These are phyloP conservation scores for Reutealis trisperma DNA, from an alignment of 345 rosid species.

Conservation along the genomic window DNA sequence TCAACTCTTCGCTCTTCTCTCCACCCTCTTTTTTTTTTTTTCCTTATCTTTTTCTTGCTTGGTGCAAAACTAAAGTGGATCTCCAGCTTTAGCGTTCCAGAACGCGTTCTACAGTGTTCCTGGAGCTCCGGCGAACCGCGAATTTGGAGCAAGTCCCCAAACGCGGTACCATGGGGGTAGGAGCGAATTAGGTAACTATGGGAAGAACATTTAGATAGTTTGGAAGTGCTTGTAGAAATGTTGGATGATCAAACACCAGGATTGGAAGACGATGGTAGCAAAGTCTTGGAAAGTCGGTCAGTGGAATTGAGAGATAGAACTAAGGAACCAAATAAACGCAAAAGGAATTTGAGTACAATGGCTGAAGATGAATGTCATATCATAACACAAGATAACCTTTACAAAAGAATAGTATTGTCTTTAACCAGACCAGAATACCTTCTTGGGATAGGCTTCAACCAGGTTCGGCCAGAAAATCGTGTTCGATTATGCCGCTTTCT, in stretches of 20 bases:
- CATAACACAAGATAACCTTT: constrained; percentile 9
- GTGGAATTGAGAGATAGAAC: background rate
- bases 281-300: background rate
- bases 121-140: no score
- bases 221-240: background rate
- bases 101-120: no score
- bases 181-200: no score
- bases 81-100: no score
- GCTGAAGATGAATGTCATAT: background rate
- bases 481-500: constrained; percentile 39
- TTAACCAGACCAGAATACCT: constrained; percentile 57
- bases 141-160: no score
- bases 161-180: no score
- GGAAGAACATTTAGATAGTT: no score
- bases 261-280: background rate
- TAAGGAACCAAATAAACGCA: constrained; percentile 17
- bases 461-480: constrained; percentile 45
- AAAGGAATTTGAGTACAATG: constrained; percentile 13
- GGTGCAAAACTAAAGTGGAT: no score
- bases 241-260: background rate
- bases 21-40: no score
- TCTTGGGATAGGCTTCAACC: constrained; percentile 30
- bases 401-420: constrained; percentile 40
- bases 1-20: no score
- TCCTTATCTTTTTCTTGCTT: no score